Conservation (phyloP, 495 filamentous ascomycete genomes). For the Aspergillus asperescens region DNA sequence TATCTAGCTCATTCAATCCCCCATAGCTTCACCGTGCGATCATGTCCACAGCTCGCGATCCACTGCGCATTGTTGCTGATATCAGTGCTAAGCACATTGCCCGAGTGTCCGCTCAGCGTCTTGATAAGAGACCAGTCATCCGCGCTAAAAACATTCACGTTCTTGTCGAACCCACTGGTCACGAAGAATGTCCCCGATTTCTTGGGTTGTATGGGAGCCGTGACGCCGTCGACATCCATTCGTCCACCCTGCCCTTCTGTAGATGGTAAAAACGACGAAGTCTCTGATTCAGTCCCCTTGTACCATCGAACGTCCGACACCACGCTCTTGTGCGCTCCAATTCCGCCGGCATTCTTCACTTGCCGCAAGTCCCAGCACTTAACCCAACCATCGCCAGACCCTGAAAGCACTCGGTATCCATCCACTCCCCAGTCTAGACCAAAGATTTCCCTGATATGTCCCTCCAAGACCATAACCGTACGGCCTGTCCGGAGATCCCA, state of each 20-base stretch:
- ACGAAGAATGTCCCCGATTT: conserved; percentile 86
- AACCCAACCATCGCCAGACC: conserved; percentile 90
- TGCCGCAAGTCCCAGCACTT: conserved; percentile 97
- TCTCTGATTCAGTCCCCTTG: conserved; percentile 67
- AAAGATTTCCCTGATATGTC: conserved; percentile 89
- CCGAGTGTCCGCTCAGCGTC: conserved; percentile 81
- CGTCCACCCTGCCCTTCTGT: conserved; percentile 55
- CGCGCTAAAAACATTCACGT: conserved; percentile 89
- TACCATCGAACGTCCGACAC: conserved; percentile 94
- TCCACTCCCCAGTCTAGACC: conserved; percentile 89
- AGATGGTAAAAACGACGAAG: conserved; percentile 51
- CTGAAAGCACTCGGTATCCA: conserved; percentile 80
- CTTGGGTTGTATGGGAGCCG: conserved; percentile 40
- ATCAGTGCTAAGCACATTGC: conserved; percentile 85
- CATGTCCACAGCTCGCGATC: conserved; percentile 90
- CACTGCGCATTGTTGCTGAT: conserved; percentile 77
- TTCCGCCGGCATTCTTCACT: conserved; percentile 71
- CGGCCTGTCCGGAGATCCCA: conserved; percentile 96
- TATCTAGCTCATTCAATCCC: conserved; percentile 85
- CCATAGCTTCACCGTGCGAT: conserved; percentile 96
- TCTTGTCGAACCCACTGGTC: conserved; percentile 87
- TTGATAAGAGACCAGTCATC: conserved; percentile 94
- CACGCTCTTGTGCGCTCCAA: conserved; percentile 87
- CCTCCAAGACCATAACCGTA: conserved; percentile 93
- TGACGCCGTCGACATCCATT: conserved; percentile 50